These are phyloP conservation scores for Urochloa ruziziensis DNA, from an alignment of 176 grass and related monocot genomes.

Conservation along the genomic window DNA sequence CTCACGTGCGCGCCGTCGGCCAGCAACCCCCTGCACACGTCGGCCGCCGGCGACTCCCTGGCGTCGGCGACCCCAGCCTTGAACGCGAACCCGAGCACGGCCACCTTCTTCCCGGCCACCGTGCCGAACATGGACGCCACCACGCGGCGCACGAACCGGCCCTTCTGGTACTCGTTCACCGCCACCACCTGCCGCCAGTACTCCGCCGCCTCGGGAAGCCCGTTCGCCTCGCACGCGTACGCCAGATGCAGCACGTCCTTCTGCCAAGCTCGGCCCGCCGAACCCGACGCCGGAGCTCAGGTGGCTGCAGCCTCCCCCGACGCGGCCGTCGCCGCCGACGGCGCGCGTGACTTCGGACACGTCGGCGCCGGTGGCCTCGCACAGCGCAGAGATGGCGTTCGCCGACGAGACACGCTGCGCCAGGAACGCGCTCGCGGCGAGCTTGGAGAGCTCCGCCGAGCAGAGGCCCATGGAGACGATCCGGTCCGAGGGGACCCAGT, in stretches of 20 bases:
- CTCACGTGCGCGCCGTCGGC: constrained; percentile 38
- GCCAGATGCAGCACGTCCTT: constrained; percentile 51
- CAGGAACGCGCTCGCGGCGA: constrained; percentile 59
- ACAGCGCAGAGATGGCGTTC: constrained; percentile 57
- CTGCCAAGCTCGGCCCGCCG: constrained; percentile 45
- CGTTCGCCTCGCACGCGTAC: constrained; percentile 49
- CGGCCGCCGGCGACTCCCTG: constrained; percentile 53
- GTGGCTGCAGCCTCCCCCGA: constrained; percentile 33
- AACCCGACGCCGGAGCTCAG: constrained; percentile 56
- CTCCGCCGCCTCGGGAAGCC: constrained; percentile 41
- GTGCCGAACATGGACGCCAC: constrained; percentile 57
- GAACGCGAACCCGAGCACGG: constrained; percentile 56
- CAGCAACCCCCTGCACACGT: constrained; percentile 46
- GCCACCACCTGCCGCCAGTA: constrained; percentile 64
- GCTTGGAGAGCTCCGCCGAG: constrained; percentile 52
- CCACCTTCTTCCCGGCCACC: constrained; percentile 61
- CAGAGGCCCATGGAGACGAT: constrained; percentile 47
- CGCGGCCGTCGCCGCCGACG: constrained; percentile 41
- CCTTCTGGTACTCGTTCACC: constrained; percentile 67
- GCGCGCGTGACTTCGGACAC: constrained; percentile 50
- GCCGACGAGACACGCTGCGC: constrained; percentile 58
- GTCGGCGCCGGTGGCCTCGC: constrained; percentile 58
- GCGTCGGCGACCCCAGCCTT: constrained; percentile 48
- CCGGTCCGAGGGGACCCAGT: constrained; percentile 60
- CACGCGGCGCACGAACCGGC: constrained; percentile 56